A percentile compares a stretch with the other conserved stretches of the same genome.
Conservation (phyloP, 1,139 yeast genomes). For the Sugiyamaella castrensis region DNA sequence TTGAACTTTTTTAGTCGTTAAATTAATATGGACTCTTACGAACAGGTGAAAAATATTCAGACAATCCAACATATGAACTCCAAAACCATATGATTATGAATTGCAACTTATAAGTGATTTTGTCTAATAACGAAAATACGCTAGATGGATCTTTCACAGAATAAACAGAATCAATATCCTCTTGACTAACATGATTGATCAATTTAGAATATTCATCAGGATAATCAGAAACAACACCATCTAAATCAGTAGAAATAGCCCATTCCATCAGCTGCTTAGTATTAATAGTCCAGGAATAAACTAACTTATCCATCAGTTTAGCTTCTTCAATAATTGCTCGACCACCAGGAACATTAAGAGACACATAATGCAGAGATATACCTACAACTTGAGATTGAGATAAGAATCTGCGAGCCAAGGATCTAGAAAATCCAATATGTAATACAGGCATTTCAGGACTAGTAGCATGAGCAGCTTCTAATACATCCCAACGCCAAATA, state of each 20-base stretch:
- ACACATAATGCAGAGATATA: slow-evolving; percentile 43
- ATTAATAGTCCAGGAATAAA: slow-evolving; percentile 86
- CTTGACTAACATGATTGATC: slow-evolving; percentile 16
- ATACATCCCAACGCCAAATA: slow-evolving; percentile 70
- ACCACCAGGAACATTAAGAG: slow-evolving; percentile 46
- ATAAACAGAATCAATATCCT: slow-evolving; percentile 22
- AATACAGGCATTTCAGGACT: slow-evolving; percentile 48
- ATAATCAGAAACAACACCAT: slow-evolving; percentile 62
- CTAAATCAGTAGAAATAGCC: slow-evolving; percentile 48
- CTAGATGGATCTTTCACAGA: slow-evolving; percentile 15
- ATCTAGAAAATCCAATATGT: slow-evolving; percentile 50
- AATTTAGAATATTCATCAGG: slow-evolving; percentile 41
- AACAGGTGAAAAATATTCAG: slow-evolving; percentile 7
- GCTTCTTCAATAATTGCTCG: slow-evolving; percentile 38
- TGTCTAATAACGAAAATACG: slow-evolving; percentile 6
- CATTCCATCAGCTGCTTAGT: slow-evolving; percentile 42
- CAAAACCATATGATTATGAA: slow-evolving; percentile 10
- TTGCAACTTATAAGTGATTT: background rate
- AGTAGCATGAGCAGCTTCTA: slow-evolving; percentile 48
- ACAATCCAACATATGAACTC: slow-evolving; percentile 5
- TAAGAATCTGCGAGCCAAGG: slow-evolving; percentile 38
- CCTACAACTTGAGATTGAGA: slow-evolving; percentile 41
- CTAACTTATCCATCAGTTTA: slow-evolving; percentile 45
- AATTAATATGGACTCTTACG: slow-evolving; percentile 6
- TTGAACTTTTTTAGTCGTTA: too few relatives aligned